Conservation (phyloP, 163 green algal genomes). For the Chlamydomonas reinhardtii region DNA sequence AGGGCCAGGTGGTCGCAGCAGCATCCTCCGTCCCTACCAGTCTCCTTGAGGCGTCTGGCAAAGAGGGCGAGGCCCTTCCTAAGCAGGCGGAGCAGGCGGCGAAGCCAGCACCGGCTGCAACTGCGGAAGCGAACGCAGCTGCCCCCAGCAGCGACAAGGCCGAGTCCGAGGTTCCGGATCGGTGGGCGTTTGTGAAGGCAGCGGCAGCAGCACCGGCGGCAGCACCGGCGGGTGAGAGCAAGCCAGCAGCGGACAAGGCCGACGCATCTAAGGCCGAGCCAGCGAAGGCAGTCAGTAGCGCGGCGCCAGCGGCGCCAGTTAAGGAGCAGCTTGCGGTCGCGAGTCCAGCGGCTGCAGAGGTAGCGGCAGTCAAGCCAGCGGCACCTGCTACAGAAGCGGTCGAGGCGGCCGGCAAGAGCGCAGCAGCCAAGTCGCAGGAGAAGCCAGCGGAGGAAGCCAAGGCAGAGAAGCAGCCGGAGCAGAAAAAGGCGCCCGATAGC, state of each 20-base stretch:
- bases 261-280: neutral
- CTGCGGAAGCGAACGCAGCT: neutral
- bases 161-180: too few species aligned
- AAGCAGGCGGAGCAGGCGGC: neutral
- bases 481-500: neutral
- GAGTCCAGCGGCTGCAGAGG: neutral
- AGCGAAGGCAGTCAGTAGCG: neutral
- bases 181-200: too few species aligned
- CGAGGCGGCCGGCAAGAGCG: neutral
- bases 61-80: neutral
- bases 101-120: neutral
- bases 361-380: neutral
- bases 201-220: too few species aligned
- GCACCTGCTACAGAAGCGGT: neutral
- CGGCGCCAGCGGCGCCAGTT: neutral
- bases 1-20: too few species aligned
- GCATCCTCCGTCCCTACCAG: too few species aligned
- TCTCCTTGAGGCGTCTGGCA: too few species aligned
- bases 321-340: neutral
- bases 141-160: too few species aligned
- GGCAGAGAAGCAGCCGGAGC: neutral
- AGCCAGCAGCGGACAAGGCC: too few species aligned
- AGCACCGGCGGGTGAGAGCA: too few species aligned
- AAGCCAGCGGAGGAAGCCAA: neutral
- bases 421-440: neutral